phyloP scores from a whole-genome alignment of 2,329 filamentous ascomycete genomes.

The Zelopaecilomyces penicillatus region DNA sequence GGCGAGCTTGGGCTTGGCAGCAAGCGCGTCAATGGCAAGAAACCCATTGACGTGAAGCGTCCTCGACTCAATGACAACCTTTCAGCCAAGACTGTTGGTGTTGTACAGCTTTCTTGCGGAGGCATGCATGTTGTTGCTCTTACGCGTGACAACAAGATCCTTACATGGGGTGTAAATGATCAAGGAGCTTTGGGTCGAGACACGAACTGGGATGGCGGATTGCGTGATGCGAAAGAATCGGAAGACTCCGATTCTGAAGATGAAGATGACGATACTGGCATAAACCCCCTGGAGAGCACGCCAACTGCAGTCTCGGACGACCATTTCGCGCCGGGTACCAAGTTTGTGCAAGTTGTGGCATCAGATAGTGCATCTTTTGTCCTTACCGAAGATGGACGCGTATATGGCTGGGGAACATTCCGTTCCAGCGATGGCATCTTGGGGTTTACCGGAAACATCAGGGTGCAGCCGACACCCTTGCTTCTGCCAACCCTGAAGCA shows the following conservation, averaged over 20 bases:
- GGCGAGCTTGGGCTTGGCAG: constrained; percentile 10
- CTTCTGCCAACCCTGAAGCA: constrained; percentile 57
- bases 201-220: constrained; percentile 58
- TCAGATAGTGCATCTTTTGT: constrained; percentile 70
- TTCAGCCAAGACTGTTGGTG: constrained; percentile 52
- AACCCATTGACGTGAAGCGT: constrained; percentile 68
- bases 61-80: constrained; percentile 69
- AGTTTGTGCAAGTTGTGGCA: constrained; percentile 57
- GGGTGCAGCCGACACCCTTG: constrained; percentile 41
- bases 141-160: constrained; percentile 71
- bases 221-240: constrained; percentile 46
- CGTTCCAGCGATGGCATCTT: constrained; percentile 56
- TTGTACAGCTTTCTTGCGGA: constrained; percentile 69
- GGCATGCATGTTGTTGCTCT: constrained; percentile 76
- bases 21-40: constrained; percentile 49
- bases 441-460: constrained; percentile 49
- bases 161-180: constrained; percentile 85
- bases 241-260: constrained; percentile 44
- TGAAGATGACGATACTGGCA: constrained; percentile 53
- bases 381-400: constrained; percentile 63
- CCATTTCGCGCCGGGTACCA: constrained; percentile 51
- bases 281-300: constrained; percentile 66
- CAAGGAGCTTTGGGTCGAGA: constrained; percentile 71
- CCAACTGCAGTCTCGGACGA: constrained; percentile 53
- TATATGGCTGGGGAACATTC: constrained; percentile 83